Base-by-base conservation (phyloP, 2,329 filamentous ascomycete genomes). In the Rosellinia necatrix region DNA sequence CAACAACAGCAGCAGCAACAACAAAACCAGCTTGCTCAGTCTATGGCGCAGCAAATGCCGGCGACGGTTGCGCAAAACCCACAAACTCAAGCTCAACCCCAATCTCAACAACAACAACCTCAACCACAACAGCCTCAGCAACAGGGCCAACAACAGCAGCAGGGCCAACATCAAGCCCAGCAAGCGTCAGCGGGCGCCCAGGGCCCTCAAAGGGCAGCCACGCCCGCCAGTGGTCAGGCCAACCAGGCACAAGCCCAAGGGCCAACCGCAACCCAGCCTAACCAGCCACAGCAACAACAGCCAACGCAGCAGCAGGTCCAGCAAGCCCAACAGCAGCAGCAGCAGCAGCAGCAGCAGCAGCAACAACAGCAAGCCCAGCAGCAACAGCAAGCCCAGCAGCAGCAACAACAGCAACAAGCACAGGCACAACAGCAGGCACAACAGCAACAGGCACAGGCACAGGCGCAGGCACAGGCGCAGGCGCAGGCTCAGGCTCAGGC, bases 381-480 rank as follows among this genome's bases (percentile, higher is more conserved):
- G 37, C 63, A 59, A 74, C 27, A 76, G 72, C 61, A 71, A 70
- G 62, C 65, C 38, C 62, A 56, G 74, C 30, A 76, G 73, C 60
- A 71, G 69, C 63, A 66, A 66, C 65, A 6, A 63, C 68, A 22
- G 58, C 64, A 56, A 13, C 68, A 68, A 24, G 54, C 64, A 9
- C 76, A 77, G 54, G 76, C 78, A 50, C 75, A 75, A 27, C 77
- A 69, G 30, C 67, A 60, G 30, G 66, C 66, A 40, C 57, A 61
- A 42, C 60, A 64, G 41, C 63, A 58, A 74, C 25, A 76, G 72
- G 60, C 68, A 6, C 67, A 65, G 29, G 60, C 50, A 2, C 69
- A 71, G 51, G 56, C 62, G 7, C 72, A 63, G 25, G 64, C 66
- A 58, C 64, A 66, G 13, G 64, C 64, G 19, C 68, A 13, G 12